Evolutionary conservation across 345 rosid genomes (phyloP).

Genomic region (Rhizophora apiculata): DNA sequence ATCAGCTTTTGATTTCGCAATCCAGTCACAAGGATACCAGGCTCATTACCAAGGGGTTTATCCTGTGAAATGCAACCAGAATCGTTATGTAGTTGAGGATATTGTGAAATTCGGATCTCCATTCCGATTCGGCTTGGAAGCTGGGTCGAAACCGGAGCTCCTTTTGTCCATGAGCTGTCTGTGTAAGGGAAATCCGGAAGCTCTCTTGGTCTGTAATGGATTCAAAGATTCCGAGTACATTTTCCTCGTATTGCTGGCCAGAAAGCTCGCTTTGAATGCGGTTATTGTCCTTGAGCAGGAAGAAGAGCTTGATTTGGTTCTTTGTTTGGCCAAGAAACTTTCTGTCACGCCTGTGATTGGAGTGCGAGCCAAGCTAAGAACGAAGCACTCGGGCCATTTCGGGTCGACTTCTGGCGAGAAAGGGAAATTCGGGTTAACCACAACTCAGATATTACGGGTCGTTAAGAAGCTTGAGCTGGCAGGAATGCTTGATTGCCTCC

Average conservation of each 20-base stretch:
- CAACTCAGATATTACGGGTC: constrained; percentile 73
- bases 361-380: constrained; percentile 77
- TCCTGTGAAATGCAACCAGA: constrained; percentile 96
- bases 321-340: constrained; percentile 61
- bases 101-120: constrained; percentile 67
- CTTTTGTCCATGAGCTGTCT: constrained; percentile 84
- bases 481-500: constrained; percentile 82
- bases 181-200: constrained; percentile 65
- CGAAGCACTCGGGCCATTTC: constrained; percentile 88
- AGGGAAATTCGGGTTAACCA: constrained; percentile 85
- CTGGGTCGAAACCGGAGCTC: constrained; percentile 95
- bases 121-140: constrained; percentile 84
- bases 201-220: constrained; percentile 79
- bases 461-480: constrained; percentile 51
- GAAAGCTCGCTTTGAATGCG: constrained; percentile 63
- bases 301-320: constrained; percentile 81
- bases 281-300: constrained; percentile 91
- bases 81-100: constrained; percentile 82
- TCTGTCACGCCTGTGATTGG: constrained; percentile 68
- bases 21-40: constrained; percentile 50
- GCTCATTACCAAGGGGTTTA: constrained; percentile 86
- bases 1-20: constrained; percentile 66
- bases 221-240: constrained; percentile 84
- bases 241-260: constrained; percentile 69
- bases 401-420: constrained; percentile 95